Evolutionary conservation across 1,284 basidiomycete genomes (phyloP), one percentile per base, ranked within the genome.

Genomic region (Mycocalia duriaeana): DNA sequence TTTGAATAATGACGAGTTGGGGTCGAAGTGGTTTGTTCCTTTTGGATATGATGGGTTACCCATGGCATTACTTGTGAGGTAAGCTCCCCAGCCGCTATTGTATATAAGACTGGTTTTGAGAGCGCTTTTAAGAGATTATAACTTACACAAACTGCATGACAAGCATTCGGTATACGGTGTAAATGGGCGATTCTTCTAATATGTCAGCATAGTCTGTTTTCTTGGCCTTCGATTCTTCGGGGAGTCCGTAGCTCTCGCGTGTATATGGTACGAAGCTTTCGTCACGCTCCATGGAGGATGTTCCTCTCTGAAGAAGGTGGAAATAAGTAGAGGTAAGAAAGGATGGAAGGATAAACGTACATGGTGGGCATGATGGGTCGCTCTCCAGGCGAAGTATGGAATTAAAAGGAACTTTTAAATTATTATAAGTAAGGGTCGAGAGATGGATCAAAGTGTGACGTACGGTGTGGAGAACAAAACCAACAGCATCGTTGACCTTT

Each of bases 21-120:
- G 70, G 22, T 52, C 52, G 51, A 67, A 72, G 54, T 73, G 71
- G 70, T 73, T 72, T 7, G 70, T 72, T 25, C 67, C 60, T 5
- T 58, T 45, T 24, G 70, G 70, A 55, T 73, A 69, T 47, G 52
- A 65, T 11, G 65, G 66, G 43, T 67, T 69, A 2, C 71, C 71
- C 54, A 69, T 67, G 6, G 68, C 56, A 42, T 72, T 71, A 42
- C 69, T 64, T 44, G 68, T 45, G 49, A 89, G 81, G 66, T 89
- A 91, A 52, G 81, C 73, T 45, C 75, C 77, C 65, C 87, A 89
- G 16, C 88, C 89, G 53, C 68, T 70, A 31, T 43, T 43, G 45
- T 52, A 34, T 4, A 34, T 13, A 13, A 2, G 28, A 16, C 4
- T 34, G 4, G 28, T 34, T 13, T 34, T 31, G 28, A 31, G n/a